Percentiles rank a stretch among this genome's conserved stretches.
Evolutionary conservation across 805 yeast species (phyloP).

Genomic region (Zygoascus bituminiphila): DNA sequence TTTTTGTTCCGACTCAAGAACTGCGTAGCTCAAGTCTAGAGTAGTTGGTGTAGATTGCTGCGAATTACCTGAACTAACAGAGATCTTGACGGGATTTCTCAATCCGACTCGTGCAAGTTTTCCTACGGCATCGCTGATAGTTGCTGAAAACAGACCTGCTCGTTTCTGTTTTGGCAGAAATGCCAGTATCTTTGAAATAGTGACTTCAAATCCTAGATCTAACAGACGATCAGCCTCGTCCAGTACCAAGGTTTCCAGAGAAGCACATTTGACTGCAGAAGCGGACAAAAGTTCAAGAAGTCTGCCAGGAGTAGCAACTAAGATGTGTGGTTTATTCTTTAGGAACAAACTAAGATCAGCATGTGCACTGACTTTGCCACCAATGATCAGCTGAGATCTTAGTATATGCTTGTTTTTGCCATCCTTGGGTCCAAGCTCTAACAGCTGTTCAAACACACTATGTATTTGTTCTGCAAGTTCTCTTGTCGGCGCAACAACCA

Average conservation of each 20-base stretch:
- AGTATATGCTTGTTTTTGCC: conserved; percentile 26
- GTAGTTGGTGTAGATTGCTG: conserved; percentile 47
- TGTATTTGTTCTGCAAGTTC: conserved; percentile 50
- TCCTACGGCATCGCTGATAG: conserved; percentile 73
- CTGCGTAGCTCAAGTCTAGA: conserved; percentile 52
- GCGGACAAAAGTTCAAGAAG: conserved; percentile 60
- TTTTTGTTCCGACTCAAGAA: conserved; percentile 53
- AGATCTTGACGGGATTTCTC: conserved; percentile 83
- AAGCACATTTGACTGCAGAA: conserved; percentile 46
- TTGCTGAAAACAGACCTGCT: conserved; percentile 91
- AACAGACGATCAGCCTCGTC: conserved; percentile 30
- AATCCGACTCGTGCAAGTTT: conserved; percentile 80
- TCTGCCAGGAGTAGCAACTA: conserved; percentile 92
- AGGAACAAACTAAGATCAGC: conserved; percentile 62
- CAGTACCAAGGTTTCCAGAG: conserved; percentile 65
- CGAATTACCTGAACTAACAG: conserved; percentile 45
- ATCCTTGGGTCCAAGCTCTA: conserved; percentile 42
- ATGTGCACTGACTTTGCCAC: conserved; percentile 36
- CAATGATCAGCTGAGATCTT: conserved; percentile 32
- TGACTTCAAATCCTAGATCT: conserved; percentile 66
- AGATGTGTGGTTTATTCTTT: conserved; percentile 53
- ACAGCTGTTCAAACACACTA: conserved; percentile 50
- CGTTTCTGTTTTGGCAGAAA: conserved; percentile 83
- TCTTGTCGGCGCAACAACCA: conserved; percentile 65
- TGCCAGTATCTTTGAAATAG: conserved; percentile 58